Conservation (phyloP, 2,329 filamentous ascomycete species). For the Penicillium psychrosexuale region DNA sequence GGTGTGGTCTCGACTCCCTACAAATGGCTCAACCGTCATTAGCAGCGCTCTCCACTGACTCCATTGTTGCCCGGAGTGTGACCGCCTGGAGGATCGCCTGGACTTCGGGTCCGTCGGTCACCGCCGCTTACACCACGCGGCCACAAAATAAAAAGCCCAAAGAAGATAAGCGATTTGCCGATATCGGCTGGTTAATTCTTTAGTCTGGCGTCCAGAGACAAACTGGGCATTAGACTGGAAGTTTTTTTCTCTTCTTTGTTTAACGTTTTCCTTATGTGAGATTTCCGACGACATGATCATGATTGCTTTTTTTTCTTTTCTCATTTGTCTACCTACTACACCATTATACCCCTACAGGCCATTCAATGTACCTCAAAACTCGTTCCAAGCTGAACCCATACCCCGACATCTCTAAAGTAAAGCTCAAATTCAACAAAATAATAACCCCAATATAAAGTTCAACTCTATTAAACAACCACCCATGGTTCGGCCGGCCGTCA, state of each 20-base stretch:
- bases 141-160: neutral
- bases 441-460: neutral
- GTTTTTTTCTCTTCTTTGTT: neutral
- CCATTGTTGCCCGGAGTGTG: neutral
- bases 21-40: neutral
- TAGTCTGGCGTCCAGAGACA: neutral
- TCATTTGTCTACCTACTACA: neutral
- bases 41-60: neutral
- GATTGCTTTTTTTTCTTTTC: neutral
- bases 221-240: neutral
- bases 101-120: neutral
- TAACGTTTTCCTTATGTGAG: neutral
- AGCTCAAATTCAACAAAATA: neutral
- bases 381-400: neutral
- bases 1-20: neutral
- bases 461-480: neutral
- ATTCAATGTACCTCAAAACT: neutral
- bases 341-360: slow-evolving; percentile 1
- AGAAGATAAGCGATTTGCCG: neutral
- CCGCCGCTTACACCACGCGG: neutral
- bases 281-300: neutral
- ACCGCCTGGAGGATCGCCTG: neutral
- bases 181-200: neutral
- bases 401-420: neutral
- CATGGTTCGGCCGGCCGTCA: neutral